phyloP scores from a whole-genome alignment of 2,329 filamentous ascomycete species.

The Ascochyta fabae region DNA sequence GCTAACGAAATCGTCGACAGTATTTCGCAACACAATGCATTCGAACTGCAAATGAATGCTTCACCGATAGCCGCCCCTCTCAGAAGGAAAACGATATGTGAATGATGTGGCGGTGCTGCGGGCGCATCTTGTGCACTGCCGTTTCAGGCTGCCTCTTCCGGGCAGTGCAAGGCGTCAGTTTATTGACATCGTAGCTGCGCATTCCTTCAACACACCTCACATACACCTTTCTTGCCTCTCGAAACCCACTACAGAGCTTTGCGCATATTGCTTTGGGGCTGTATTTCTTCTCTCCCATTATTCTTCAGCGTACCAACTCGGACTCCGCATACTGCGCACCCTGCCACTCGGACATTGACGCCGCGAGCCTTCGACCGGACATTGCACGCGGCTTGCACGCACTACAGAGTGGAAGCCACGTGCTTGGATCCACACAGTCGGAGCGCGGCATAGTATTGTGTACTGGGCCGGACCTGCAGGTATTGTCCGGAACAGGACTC shows the following conservation, averaged over 20 bases:
- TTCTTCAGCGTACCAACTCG: not conserved
- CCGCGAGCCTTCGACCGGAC: slow-evolving; percentile 3
- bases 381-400: slow-evolving; percentile 1
- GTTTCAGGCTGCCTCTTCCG: slow-evolving; percentile 16
- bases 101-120: slow-evolving; percentile 10
- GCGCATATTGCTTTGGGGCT: not conserved
- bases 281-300: not conserved
- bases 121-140: not conserved
- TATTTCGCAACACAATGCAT: too few relatives aligned
- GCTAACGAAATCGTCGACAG: not conserved
- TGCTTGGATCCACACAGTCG: not conserved
- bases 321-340: slow-evolving; percentile 1
- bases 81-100: not conserved
- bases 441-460: slow-evolving; percentile 2
- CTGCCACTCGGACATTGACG: slow-evolving; percentile 8
- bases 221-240: not conserved
- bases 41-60: not conserved
- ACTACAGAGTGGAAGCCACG: not conserved
- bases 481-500: slow-evolving; percentile 5
- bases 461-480: slow-evolving; percentile 10
- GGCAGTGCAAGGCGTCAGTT: slow-evolving; percentile 19
- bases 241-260: not conserved
- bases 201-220: not conserved
- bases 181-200: slow-evolving; percentile 5
- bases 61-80: not conserved